Conservation (phyloP, 805 yeast genomes). For the Starmerella geochares region DNA sequence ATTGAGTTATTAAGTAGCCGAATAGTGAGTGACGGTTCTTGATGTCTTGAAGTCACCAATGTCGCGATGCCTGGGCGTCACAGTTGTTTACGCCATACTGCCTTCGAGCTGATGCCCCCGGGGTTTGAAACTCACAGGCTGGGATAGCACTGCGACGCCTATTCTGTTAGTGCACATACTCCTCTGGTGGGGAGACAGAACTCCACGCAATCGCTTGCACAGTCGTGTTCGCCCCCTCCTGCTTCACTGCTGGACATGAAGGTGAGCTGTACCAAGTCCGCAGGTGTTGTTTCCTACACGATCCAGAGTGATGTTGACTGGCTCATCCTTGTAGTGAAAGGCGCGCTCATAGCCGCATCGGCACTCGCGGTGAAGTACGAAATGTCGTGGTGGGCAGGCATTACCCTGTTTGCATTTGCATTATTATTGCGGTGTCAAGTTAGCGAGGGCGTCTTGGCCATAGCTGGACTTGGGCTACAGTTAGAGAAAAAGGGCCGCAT, state of each 20-base stretch:
- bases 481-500: constrained; percentile 12
- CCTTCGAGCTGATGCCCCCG: neutral
- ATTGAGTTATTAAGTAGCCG: too few species aligned
- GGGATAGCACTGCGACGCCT: too few species aligned
- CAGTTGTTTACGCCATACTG: neutral
- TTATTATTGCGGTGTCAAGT: constrained; percentile 2
- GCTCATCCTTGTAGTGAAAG: neutral
- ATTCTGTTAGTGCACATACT: too few species aligned
- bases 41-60: too few species aligned
- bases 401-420: neutral
- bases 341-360: neutral
- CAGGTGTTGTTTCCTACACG: neutral
- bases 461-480: constrained; percentile 20
- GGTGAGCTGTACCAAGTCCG: neutral
- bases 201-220: too few species aligned
- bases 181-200: too few species aligned
- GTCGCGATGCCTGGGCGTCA: neutral
- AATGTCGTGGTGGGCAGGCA: neutral
- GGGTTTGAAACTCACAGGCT: neutral
- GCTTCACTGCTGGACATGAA: neutral
- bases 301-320: neutral
- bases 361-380: neutral
- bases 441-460: constrained; percentile 14
- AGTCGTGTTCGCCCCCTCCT: too few species aligned
- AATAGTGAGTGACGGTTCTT: too few species aligned